These are phyloP conservation scores for Cyberlindnera petersonii DNA, from an alignment of 805 yeast species.

Conservation along the genomic window DNA sequence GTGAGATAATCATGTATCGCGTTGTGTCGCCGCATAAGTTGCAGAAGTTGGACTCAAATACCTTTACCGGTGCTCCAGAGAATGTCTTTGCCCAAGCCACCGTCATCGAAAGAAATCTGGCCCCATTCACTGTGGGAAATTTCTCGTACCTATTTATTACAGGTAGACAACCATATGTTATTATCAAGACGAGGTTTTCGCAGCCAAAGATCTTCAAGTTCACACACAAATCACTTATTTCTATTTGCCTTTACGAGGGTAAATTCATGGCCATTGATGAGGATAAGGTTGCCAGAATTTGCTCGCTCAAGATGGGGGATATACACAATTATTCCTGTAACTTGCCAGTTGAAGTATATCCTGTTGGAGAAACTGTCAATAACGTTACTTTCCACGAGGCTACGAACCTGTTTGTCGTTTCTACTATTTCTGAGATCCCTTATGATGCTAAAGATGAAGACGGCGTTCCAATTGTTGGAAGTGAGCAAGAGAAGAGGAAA, in stretches of 20 bases:
- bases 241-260: slow-evolving; percentile 50
- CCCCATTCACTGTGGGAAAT: slow-evolving; percentile 54
- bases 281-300: slow-evolving; percentile 59
- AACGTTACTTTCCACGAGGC: slow-evolving; percentile 66
- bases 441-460: slow-evolving; percentile 74
- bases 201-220: slow-evolving; percentile 64
- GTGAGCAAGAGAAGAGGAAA: slow-evolving; percentile 45
- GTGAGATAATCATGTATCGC: slow-evolving; percentile 69
- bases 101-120: slow-evolving; percentile 62
- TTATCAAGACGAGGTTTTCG: slow-evolving; percentile 62
- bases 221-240: slow-evolving; percentile 59
- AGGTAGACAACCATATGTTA: slow-evolving; percentile 67
- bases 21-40: slow-evolving; percentile 43
- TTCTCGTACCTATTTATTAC: slow-evolving; percentile 62
- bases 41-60: slow-evolving; percentile 38
- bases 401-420: slow-evolving; percentile 57
- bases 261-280: slow-evolving; percentile 66
- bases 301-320: slow-evolving; percentile 31
- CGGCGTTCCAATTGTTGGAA: slow-evolving; percentile 57
- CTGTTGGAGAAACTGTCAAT: slow-evolving; percentile 59
- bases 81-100: slow-evolving; percentile 64
- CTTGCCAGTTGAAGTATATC: slow-evolving; percentile 52
- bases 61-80: slow-evolving; percentile 75
- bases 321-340: slow-evolving; percentile 53
- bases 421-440: slow-evolving; percentile 55